These are phyloP conservation scores for Daedaleopsis nitida DNA, from an alignment of 768 basidiomycete species.

Conservation along the genomic window DNA sequence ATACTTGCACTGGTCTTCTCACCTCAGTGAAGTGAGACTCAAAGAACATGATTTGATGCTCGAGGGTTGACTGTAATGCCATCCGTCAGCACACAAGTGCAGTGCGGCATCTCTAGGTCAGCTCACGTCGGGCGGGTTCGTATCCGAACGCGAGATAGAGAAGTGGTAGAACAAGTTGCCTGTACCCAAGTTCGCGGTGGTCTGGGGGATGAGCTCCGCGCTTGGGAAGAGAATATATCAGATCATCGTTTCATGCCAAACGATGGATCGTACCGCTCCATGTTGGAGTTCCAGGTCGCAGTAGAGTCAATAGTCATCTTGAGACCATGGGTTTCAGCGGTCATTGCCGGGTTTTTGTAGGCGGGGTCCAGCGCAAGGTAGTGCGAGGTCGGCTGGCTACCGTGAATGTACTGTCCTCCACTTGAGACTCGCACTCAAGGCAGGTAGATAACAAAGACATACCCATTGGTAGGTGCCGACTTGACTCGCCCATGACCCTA, in stretches of 20 bases:
- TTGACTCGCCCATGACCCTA: conserved; percentile 59
- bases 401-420: conserved; percentile 49
- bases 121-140: conserved; percentile 54
- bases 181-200: conserved; percentile 53
- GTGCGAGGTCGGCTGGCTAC: conserved; percentile 48
- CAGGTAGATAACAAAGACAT: background rate
- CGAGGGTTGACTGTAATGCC: conserved; percentile 44
- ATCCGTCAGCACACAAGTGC: background rate
- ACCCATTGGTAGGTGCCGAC: conserved; percentile 63
- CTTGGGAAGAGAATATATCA: conserved; percentile 5
- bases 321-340: conserved; percentile 50
- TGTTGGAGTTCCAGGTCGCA: conserved; percentile 56
- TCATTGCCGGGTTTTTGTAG: conserved; percentile 62
- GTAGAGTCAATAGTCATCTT: conserved; percentile 56
- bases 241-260: background rate
- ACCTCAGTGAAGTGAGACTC: conserved; percentile 67
- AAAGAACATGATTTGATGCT: conserved; percentile 66
- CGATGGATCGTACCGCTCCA: conserved; percentile 34
- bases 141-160: conserved; percentile 49
- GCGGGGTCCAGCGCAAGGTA: conserved; percentile 52
- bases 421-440: background rate
- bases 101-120: background rate
- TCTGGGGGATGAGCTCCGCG: conserved; percentile 40
- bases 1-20: background rate
- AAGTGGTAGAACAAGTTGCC: conserved; percentile 67